phyloP scores from a whole-genome alignment of 352 stramenopile genomes.

The Ophiocytium majus region DNA sequence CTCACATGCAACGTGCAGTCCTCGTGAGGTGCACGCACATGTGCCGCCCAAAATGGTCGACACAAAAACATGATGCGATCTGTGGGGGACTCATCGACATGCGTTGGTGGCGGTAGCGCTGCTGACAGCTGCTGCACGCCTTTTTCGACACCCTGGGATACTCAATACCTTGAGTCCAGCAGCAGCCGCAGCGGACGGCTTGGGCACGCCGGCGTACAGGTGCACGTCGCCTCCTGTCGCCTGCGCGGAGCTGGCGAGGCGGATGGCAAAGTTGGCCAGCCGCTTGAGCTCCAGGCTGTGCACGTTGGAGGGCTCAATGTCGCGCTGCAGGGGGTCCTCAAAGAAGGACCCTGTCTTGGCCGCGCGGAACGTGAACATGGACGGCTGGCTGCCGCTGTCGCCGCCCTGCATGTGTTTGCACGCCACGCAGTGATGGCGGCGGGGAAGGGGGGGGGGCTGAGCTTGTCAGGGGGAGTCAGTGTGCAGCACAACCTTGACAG shows the following conservation, averaged over 20 bases:
- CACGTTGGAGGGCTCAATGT: constrained; percentile 95
- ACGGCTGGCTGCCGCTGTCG: constrained; percentile 46
- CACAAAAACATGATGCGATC: too few relatives aligned
- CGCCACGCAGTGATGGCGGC: too few relatives aligned
- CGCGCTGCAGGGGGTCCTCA: constrained; percentile 94
- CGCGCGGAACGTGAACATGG: constrained; percentile 77
- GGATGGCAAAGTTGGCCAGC: constrained; percentile 95
- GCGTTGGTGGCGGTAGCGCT: too few relatives aligned
- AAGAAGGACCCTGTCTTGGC: constrained; percentile 73
- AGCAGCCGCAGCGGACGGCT: constrained; percentile 49
- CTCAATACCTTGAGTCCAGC: not conserved
- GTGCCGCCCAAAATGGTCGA: too few relatives aligned
- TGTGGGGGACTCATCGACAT: too few relatives aligned
- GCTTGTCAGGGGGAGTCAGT: too few relatives aligned
- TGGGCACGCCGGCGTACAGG: constrained; percentile 93
- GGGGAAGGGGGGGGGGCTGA: too few relatives aligned
- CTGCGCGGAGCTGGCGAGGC: constrained; percentile 66
- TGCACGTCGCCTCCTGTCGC: constrained; percentile 83
- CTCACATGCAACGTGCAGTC: too few relatives aligned
- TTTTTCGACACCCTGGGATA: too few relatives aligned
- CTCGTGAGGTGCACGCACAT: too few relatives aligned
- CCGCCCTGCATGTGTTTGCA: not conserved
- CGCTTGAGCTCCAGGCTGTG: constrained; percentile 97
- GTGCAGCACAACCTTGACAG: too few relatives aligned
- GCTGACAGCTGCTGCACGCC: too few relatives aligned